phyloP scores from a whole-genome alignment of 345 rosid genomes.

The Fremontodendron californicum region DNA sequence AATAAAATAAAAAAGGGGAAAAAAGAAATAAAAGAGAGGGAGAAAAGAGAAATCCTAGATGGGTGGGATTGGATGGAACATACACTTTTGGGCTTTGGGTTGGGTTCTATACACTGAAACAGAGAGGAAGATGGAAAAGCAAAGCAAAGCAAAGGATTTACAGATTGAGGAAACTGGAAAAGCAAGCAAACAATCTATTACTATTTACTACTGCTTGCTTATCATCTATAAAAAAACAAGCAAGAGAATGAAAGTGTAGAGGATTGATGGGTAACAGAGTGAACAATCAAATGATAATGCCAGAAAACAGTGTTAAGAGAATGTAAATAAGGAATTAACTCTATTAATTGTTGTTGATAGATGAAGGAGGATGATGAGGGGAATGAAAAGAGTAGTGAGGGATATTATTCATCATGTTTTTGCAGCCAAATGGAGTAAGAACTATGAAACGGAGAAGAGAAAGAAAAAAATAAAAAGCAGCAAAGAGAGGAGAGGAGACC shows the following conservation, averaged over 20 bases:
- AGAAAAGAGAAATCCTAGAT: slow-evolving; percentile 27
- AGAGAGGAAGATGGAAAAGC: background rate
- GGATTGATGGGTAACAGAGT: background rate
- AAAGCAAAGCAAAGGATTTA: too few relatives aligned
- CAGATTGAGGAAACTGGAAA: too few relatives aligned
- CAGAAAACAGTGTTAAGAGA: background rate
- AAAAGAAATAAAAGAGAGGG: too few relatives aligned
- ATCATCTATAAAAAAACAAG: too few relatives aligned
- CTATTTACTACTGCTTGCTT: too few relatives aligned
- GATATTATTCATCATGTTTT: background rate
- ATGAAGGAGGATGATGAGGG: background rate
- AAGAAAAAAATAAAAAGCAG: background rate
- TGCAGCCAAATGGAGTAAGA: slow-evolving; percentile 1
- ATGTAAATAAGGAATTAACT: background rate
- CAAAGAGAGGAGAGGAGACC: too few relatives aligned
- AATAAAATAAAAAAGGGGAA: background rate
- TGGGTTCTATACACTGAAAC: slow-evolving; percentile 7
- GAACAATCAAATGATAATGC: background rate
- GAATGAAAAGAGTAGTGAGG: background rate
- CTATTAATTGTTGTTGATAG: background rate
- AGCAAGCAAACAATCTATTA: background rate
- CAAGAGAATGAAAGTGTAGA: background rate
- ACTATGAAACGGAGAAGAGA: too few relatives aligned
- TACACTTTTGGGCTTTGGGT: slow-evolving; percentile 1
- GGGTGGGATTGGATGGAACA: slow-evolving; percentile 19